Evolutionary conservation across 352 stramenopile species (phyloP).

Genomic region (Phytopythium aichiense): DNA sequence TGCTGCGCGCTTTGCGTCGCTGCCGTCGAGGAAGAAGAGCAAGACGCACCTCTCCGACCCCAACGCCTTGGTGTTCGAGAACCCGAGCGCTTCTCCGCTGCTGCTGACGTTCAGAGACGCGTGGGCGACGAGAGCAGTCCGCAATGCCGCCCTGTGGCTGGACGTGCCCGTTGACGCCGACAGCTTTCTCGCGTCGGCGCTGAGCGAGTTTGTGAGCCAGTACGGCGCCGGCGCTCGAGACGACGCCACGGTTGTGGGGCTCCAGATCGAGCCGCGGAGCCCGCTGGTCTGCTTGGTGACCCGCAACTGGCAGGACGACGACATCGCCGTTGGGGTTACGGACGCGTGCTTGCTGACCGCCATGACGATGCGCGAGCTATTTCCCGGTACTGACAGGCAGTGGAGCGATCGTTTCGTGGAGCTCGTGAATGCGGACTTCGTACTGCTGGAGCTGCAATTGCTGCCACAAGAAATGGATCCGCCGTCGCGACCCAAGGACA

Average conservation of each 20-base stretch:
- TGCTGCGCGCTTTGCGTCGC: background rate
- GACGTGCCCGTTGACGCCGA: constrained; percentile 2
- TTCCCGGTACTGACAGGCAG: background rate
- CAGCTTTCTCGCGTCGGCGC: background rate
- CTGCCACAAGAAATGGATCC: background rate
- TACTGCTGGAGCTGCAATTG: background rate
- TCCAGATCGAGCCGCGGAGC: background rate
- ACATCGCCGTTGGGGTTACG: background rate
- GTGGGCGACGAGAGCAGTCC: background rate
- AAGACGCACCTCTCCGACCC: background rate
- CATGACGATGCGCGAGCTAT: background rate
- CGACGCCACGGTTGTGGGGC: background rate
- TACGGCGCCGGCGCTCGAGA: background rate
- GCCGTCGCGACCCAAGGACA: background rate
- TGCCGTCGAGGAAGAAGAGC: background rate
- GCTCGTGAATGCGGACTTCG: background rate
- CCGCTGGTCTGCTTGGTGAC: background rate
- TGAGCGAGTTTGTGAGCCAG: background rate
- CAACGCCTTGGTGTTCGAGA: background rate
- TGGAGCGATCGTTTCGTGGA: background rate
- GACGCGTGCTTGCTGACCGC: background rate
- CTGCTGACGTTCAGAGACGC: background rate
- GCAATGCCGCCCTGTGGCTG: constrained; percentile 1
- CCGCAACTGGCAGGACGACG: too few species aligned
- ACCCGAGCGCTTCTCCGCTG: background rate